Evolutionary conservation across 495 filamentous ascomycete species (phyloP).

Genomic region (Podospora pseudopauciseta): DNA sequence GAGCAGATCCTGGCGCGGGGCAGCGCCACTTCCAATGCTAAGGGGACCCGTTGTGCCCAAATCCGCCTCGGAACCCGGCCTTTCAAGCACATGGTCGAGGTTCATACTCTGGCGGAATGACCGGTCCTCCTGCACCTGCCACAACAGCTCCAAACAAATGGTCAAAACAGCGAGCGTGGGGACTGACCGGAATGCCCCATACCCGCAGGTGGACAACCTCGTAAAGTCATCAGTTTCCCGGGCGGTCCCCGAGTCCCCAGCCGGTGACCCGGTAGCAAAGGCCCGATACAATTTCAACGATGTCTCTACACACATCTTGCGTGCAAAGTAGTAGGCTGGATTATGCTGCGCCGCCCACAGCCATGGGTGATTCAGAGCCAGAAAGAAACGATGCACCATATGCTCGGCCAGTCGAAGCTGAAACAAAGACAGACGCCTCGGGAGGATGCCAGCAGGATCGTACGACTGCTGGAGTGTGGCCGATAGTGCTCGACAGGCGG

Average conservation of each 20-base stretch:
- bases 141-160: conserved; percentile 49
- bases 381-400: conserved; percentile 52
- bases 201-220: conserved; percentile 42
- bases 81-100: conserved; percentile 25
- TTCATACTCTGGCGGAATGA: conserved; percentile 39
- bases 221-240: conserved; percentile 38
- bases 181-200: conserved; percentile 46
- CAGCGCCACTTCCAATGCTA: conserved; percentile 27
- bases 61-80: conserved; percentile 23
- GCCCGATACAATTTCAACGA: conserved; percentile 42
- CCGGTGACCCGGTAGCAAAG: conserved; percentile 24
- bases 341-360: conserved; percentile 33
- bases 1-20: conserved; percentile 45
- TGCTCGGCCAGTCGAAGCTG: conserved; percentile 39
- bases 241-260: conserved; percentile 19
- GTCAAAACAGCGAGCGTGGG: conserved; percentile 43
- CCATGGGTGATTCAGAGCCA: conserved; percentile 47
- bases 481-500: conserved; percentile 31
- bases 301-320: conserved; percentile 45
- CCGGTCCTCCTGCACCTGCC: conserved; percentile 50
- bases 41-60: conserved; percentile 24
- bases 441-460: conserved; percentile 33
- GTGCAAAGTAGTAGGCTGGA: conserved; percentile 44
- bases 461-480: conserved; percentile 33
- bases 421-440: conserved; percentile 34